These are phyloP conservation scores for Telopea speciosissima DNA, from an alignment of 177 flowering plant genomes.

Conservation along the genomic window DNA sequence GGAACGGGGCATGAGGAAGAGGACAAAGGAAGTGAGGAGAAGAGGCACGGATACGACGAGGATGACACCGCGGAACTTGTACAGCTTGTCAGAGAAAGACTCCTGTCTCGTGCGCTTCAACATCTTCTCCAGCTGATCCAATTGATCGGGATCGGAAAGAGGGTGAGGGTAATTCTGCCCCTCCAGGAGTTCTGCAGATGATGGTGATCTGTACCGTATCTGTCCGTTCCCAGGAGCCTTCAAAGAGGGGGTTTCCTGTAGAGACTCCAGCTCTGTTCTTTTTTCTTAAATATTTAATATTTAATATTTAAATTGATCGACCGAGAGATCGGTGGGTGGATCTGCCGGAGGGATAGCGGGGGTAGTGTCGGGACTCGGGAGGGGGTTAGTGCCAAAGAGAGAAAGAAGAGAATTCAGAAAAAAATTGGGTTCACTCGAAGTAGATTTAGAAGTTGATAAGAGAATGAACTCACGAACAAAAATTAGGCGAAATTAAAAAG, in stretches of 20 bases:
- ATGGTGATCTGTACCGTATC: conserved; percentile 90
- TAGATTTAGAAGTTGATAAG: too few species aligned
- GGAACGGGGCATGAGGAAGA: conserved; percentile 58
- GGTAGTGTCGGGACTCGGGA: too few species aligned
- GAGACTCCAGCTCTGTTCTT: conserved; percentile 41
- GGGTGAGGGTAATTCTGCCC: conserved; percentile 19
- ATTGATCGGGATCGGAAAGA: conserved; percentile 13
- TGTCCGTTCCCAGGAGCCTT: conserved; percentile 57
- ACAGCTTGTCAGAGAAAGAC: conserved; percentile 50
- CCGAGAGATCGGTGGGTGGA: neutral
- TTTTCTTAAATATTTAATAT: neutral
- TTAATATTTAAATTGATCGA: too few species aligned
- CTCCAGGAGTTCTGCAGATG: conserved; percentile 69
- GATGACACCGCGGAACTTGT: conserved; percentile 47
- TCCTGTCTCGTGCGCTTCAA: conserved; percentile 41
- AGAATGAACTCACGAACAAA: neutral
- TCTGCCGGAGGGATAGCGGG: too few species aligned
- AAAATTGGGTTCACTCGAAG: neutral
- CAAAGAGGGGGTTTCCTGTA: conserved; percentile 40
- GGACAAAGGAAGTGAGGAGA: conserved; percentile 55
- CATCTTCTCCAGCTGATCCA: conserved; percentile 30
- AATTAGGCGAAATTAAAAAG: neutral
- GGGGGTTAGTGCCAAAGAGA: neutral
- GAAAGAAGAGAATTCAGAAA: neutral
- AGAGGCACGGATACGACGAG: conserved; percentile 60